Evolutionary conservation across 305 asterid genomes (phyloP), one percentile per base, ranked within the genome.

Genomic region (Fraxinus platypoda): DNA sequence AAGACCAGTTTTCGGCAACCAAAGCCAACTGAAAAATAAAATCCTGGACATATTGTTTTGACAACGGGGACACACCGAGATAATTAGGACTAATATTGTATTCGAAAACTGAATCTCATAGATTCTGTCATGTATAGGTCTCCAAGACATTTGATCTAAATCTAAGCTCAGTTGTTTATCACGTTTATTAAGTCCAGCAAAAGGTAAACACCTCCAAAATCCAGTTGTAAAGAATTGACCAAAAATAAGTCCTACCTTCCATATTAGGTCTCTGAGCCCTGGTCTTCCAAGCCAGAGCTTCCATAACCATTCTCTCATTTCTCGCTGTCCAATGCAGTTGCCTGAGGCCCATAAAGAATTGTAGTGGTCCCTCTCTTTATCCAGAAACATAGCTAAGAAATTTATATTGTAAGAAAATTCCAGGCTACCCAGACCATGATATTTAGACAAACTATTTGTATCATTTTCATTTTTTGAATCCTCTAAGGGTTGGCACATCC

Each of bases 271-370:
- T 87, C 98, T 88, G 74, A 88, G 88, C 81, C 77, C 93, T 49
- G 98, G 97, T 85, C 89, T 91, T 83, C 85, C 87, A 74, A 86
- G 85, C 99, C 99, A 96, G 79, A 94, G 99, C 86, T 89, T 94
- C 79, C 88, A 87, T 73, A 94, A 85, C 99, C 98, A 96, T 83
- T 85, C 94, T 89, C 99, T 89, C 98, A 96, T 89, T 91, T 96
- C 97, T 83, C 99, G 88, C 82, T 94, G 98, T 81, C 97, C 99
- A 80, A 96, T 94, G 86, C 92, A 87, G 87, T 94, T 94, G 83
- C 98, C 88, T 81, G 92, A 85, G 90, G 97, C 88, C 99, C 99
- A 96, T 84, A 87, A 59, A 68, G 97, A 88, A 83, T 82, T 93
- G 81, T 90, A 96, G 86, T 96, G 98, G 85, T 93, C 98, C 87